Base-by-base conservation (phyloP, 352 stramenopile species). In the Phytophthora kernoviae region DNA sequence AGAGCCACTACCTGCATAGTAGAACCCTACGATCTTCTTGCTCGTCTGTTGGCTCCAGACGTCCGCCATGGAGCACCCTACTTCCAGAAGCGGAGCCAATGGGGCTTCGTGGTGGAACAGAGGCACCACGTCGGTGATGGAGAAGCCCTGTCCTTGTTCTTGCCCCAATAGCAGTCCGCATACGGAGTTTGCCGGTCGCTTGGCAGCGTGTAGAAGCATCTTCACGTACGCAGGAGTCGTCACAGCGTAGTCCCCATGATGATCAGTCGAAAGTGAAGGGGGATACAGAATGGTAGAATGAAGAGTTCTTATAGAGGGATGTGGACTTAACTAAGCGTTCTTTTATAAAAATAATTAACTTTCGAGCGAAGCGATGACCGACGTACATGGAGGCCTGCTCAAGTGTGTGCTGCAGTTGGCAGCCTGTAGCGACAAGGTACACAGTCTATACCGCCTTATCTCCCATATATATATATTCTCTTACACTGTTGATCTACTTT, bases 41-140 rank as follows among this genome's bases (percentile, higher is more conserved):
- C 45, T 54, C 60, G 64, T 34, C 58, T 70, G 40, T 43, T 73
- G 58, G 47, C 66, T 76, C 65, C 77, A 83, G 15, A 75, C 65
- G 68, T 91, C 84, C 18, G 88, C 82, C 69, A 91, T 80, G 36
- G 75, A 67, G 58, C 81, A 91, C 34, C 72, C 84, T 10, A 87
- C 75, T 45, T 92, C 84, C 4, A 84, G 54, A 32, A 92, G 62
- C 44, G 84, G 84, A 36, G 79, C 71, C 17, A 91, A 70, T 30
- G 84, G 82, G 47, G 81, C 48, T 40, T 87, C 77, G 62, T 93
- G 80, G 68, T 93, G 84, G 67, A 93, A 93, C 24, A 93, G 81
- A 53, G 84, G 82, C 65, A 88, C 77, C 48, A 72, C 79, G 62
- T 94, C 82, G 33, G 64, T 54, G 47, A 92, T 56, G 20, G 62